Conservation (phyloP, 805 yeast genomes). For the Spathaspora girioi region DNA sequence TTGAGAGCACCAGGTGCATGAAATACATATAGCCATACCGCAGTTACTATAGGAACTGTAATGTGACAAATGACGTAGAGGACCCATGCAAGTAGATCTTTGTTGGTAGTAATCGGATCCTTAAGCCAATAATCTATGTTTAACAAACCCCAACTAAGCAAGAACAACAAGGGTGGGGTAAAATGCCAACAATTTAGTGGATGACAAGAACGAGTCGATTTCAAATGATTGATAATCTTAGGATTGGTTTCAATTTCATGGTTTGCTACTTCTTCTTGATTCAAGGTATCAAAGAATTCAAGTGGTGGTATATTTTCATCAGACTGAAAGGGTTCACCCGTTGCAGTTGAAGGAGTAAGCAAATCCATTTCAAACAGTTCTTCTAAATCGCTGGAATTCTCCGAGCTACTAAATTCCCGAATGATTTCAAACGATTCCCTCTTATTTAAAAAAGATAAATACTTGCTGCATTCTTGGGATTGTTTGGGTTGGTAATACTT, state of each 20-base stretch:
- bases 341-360: background rate
- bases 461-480: background rate
- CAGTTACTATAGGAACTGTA: conserved; percentile 57
- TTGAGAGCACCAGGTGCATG: conserved; percentile 61
- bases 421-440: background rate
- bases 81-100: conserved; percentile 58
- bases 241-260: background rate
- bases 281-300: background rate
- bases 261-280: background rate
- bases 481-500: background rate
- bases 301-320: background rate
- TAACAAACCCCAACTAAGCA: conserved; percentile 45
- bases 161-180: conserved; percentile 49
- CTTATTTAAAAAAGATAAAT: background rate
- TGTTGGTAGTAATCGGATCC: conserved; percentile 38
- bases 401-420: background rate
- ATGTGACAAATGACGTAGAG: conserved; percentile 65
- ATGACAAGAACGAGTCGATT: background rate
- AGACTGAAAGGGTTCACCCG: background rate
- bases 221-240: background rate
- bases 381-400: background rate
- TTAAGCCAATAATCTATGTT: conserved; percentile 43
- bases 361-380: background rate
- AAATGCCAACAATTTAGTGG: conserved; percentile 38
- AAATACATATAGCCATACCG: conserved; percentile 61